These are phyloP conservation scores for Cardiospermum halicacabum DNA, from an alignment of 345 rosid genomes.

Conservation along the genomic window DNA sequence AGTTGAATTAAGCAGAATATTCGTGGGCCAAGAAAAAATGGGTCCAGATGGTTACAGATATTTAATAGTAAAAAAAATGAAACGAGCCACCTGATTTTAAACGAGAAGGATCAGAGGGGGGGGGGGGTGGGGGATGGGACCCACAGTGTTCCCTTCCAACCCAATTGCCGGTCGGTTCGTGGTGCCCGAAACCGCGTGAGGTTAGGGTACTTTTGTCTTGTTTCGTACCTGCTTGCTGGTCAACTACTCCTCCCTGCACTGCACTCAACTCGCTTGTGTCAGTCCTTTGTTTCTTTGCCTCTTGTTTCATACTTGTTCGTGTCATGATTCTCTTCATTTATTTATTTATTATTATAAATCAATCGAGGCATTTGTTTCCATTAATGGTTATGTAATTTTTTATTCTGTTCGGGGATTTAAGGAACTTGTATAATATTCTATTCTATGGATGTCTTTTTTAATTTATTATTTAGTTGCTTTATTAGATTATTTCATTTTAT, in stretches of 20 bases:
- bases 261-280: too few species aligned
- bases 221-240: not conserved
- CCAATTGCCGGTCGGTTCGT: conserved; percentile 28
- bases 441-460: too few species aligned
- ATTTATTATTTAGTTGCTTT: too few species aligned
- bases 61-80: conserved; percentile 4
- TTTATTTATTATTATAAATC: too few species aligned
- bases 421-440: too few species aligned
- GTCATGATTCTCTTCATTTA: too few species aligned
- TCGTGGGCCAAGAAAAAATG: conserved; percentile 13
- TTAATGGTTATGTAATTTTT: too few species aligned
- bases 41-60: not conserved
- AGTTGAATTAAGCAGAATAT: not conserved
- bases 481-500: too few species aligned
- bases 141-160: conserved; percentile 34
- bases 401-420: too few species aligned
- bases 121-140: conserved; percentile 19
- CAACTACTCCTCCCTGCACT: conserved; percentile 12
- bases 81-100: conserved; percentile 22
- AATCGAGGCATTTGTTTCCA: too few species aligned
- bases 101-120: too few species aligned
- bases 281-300: not conserved
- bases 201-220: conserved; percentile 1
- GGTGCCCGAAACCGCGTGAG: conserved; percentile 15
- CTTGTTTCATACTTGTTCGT: not conserved